Evolutionary conservation across 2,329 filamentous ascomycete genomes (phyloP).

Genomic region (Pseudocercospora fuligena): DNA sequence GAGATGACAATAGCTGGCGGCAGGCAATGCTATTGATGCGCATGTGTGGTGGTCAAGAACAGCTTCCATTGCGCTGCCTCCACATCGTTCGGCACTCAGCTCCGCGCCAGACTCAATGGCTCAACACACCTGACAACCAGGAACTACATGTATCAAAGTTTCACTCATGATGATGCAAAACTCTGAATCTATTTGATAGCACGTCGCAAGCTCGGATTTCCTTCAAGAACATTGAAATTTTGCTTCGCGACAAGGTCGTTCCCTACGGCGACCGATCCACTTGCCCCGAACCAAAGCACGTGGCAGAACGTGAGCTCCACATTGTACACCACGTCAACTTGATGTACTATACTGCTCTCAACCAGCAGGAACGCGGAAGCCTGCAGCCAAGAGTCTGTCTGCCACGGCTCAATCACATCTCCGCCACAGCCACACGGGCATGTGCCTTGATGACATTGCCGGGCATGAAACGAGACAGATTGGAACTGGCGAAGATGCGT

Average conservation of each 20-base stretch:
- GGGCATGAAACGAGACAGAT: background rate
- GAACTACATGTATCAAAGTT: too few species aligned
- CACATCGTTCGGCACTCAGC: background rate
- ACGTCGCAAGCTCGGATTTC: background rate
- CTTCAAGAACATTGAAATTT: background rate
- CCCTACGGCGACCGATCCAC: background rate
- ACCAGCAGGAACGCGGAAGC: background rate
- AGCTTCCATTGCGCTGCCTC: slow-evolving; percentile 1
- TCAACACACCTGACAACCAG: background rate
- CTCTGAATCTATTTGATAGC: background rate
- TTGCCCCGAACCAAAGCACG: slow-evolving; percentile 1
- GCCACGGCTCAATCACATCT: background rate
- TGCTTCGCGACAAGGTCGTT: background rate
- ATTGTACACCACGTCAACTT: background rate
- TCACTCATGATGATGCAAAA: too few species aligned
- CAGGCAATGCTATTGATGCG: background rate
- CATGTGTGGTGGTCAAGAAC: background rate
- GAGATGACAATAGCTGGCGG: background rate
- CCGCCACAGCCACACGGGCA: background rate
- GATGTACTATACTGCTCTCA: background rate
- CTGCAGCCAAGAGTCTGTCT: background rate
- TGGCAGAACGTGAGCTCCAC: slow-evolving; percentile 5
- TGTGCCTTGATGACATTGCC: background rate
- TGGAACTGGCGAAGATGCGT: background rate
- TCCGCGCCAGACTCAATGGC: background rate